These are phyloP conservation scores for Dryadomyces quercus-mongolicae DNA, from an alignment of 2,329 filamentous ascomycete species.

Conservation along the genomic window DNA sequence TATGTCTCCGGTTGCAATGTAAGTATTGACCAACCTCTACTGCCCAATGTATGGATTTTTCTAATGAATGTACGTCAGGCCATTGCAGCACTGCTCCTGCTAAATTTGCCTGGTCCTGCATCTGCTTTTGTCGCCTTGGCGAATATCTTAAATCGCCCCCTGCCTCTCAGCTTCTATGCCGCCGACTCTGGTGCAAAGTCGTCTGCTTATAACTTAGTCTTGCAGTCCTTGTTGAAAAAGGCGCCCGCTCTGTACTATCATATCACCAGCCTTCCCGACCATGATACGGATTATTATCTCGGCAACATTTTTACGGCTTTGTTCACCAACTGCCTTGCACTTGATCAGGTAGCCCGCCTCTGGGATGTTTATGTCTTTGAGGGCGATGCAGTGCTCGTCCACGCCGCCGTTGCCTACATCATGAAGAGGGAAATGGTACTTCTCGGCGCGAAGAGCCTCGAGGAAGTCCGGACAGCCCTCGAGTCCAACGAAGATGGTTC, in stretches of 20 bases:
- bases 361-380: constrained; percentile 82
- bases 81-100: constrained; percentile 59
- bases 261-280: constrained; percentile 37
- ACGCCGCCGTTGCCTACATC: constrained; percentile 59
- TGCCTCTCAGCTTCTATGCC: constrained; percentile 65
- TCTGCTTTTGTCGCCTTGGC: constrained; percentile 60
- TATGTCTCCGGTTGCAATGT: constrained; percentile 66
- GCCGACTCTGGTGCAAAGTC: constrained; percentile 56
- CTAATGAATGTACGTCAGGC: constrained; percentile 29
- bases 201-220: constrained; percentile 56
- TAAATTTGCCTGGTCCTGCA: constrained; percentile 53
- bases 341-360: constrained; percentile 59
- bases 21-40: constrained; percentile 23
- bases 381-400: constrained; percentile 58
- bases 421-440: constrained; percentile 38
- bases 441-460: constrained; percentile 30
- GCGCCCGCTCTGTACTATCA: constrained; percentile 52
- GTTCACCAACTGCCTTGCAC: constrained; percentile 49
- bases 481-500: constrained; percentile 13
- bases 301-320: constrained; percentile 49
- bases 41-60: not conserved
- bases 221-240: constrained; percentile 55
- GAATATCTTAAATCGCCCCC: constrained; percentile 64
- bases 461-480: constrained; percentile 30
- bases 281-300: constrained; percentile 43